phyloP scores from a whole-genome alignment of 257 asterid species.

The Vinca minor region DNA sequence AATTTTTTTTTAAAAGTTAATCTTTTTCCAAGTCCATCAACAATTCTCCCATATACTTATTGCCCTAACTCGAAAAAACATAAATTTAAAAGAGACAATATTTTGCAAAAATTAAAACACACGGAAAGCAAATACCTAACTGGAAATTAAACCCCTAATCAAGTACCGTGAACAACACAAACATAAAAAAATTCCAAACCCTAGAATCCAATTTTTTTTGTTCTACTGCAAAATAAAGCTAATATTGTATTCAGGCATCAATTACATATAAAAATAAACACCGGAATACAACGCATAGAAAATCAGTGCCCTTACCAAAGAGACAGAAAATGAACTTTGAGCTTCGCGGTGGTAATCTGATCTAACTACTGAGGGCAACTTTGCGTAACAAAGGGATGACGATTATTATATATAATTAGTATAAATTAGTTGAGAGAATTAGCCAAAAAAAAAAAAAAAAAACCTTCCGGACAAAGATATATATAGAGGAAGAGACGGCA shows the following conservation, averaged over 20 bases:
- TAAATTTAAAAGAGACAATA: neutral
- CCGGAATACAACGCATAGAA: neutral
- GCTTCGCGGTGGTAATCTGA: conserved; percentile 11
- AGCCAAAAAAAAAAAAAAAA: too few relatives aligned
- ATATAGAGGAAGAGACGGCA: neutral
- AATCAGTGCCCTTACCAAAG: conserved; percentile 15
- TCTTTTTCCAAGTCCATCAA: neutral
- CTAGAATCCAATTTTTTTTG: conserved; percentile 12
- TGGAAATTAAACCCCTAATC: neutral
- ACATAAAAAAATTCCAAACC: conserved; percentile 14
- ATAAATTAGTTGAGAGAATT: neutral
- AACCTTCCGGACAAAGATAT: neutral
- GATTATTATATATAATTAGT: too few relatives aligned
- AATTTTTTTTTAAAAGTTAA: too few relatives aligned
- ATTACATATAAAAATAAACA: neutral
- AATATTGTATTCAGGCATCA: neutral
- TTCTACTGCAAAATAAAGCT: conserved; percentile 6
- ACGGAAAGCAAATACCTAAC: neutral
- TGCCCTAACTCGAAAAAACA: neutral
- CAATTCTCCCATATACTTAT: neutral
- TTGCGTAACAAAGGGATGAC: conserved; percentile 7
- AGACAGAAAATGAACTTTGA: too few relatives aligned
- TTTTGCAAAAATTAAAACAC: neutral
- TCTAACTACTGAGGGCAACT: conserved; percentile 13
- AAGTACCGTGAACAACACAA: neutral